Evolutionary conservation across 345 rosid genomes (phyloP), one percentile per base, ranked within the genome.

Genomic region (Dimocarpus longan): DNA sequence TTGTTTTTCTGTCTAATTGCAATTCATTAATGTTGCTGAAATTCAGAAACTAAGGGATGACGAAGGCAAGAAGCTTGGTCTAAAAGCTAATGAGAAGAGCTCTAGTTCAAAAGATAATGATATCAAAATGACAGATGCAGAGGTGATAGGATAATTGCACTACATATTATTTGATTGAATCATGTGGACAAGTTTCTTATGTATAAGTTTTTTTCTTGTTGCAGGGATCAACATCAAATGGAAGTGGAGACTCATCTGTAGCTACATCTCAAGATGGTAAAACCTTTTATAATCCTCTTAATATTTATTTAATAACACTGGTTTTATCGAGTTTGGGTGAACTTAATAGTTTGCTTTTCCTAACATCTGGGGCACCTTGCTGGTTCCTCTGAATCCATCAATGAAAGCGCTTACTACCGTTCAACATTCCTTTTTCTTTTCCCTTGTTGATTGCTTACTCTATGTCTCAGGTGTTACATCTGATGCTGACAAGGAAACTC

Each of bases 1-100:
- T 4, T 19, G 26, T 54, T 37, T 40, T 66, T 56, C 42, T 4
- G 3, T 56, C 24, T 68, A 39, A 40, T 40, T 10, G 18, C 57
- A 54, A 42, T 54, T 15, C 18, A 22, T 54, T 56, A 24, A 67
- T 8, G 8, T 43, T 42, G 52, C 39, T 13, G 19, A 22, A 76
- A 65, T 76, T 19, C 87, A 94, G 98, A 78, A 85, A 79, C 89
- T 94, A 78, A 91, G 98, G 86, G 93, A 94, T 59, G 95, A 93
- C 73, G 98, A 94, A 78, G 93, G 95, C 70, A 91, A 92, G 84
- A 93, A 89, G 86, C 90, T 88, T 80, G 98, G 98, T 80, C 81
- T 94, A 70, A 90, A 88, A 75, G 68, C 80, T 50, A 80, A 79
- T 9, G 87, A 90, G 86, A 87, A 90, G 80, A 84, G 74, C 77